Percentiles rank a stretch among this genome's conserved stretches.
Conservation (phyloP, 306 rosid genomes). For the Rubus parviflorus region DNA sequence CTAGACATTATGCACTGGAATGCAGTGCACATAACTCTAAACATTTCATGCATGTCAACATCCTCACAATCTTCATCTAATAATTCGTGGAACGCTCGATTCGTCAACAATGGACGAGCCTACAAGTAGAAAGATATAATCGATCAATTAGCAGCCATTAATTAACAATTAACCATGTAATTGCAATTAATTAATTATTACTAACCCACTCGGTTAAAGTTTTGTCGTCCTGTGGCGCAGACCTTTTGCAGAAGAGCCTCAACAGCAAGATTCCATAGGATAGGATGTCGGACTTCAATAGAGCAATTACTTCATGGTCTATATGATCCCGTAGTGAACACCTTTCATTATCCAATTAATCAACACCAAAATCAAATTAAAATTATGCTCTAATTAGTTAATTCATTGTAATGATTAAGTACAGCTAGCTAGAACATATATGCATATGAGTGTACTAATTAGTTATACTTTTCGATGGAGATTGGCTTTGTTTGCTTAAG, state of each 20-base stretch:
- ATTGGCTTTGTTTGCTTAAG: conserved; percentile 17
- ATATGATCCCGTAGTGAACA: conserved; percentile 9
- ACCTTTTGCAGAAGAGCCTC: conserved; percentile 29
- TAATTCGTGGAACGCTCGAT: conserved; percentile 26
- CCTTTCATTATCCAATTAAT: conserved; percentile 6
- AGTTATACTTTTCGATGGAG: conserved; percentile 8
- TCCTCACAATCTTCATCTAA: conserved; percentile 21
- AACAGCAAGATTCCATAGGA: conserved; percentile 32
- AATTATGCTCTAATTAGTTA: neutral
- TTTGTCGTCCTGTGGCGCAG: conserved; percentile 21
- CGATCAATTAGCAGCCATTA: neutral
- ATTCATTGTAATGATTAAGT: neutral
- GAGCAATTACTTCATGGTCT: conserved; percentile 17
- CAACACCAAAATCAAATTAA: neutral
- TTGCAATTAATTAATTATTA: neutral
- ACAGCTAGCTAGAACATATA: too few species aligned
- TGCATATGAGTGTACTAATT: neutral
- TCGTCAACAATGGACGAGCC: conserved; percentile 32
- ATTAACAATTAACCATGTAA: neutral
- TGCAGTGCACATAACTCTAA: conserved; percentile 25
- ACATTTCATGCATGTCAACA: conserved; percentile 23
- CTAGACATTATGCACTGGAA: conserved; percentile 9
- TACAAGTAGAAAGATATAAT: neutral
- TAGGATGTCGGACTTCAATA: conserved; percentile 19
- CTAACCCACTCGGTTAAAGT: conserved; percentile 26